phyloP scores from a whole-genome alignment of 2,329 filamentous ascomycete species.

The Ciborinia camelliae region DNA sequence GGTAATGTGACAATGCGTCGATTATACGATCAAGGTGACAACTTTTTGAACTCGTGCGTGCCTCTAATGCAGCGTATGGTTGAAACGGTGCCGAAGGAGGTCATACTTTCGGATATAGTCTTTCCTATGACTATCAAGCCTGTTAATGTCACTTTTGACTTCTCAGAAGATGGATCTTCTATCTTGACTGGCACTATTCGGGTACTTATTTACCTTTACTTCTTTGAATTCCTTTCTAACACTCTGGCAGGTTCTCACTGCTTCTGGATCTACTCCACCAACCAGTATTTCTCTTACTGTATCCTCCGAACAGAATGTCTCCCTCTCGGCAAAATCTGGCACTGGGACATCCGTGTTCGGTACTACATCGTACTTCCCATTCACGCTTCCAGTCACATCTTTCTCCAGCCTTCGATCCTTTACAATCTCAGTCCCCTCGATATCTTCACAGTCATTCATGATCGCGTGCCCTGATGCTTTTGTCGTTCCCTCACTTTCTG shows the following conservation, averaged over 20 bases:
- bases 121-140: constrained; percentile 57
- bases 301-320: constrained; percentile 3
- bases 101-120: constrained; percentile 50
- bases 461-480: constrained; percentile 20
- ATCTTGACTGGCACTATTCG: constrained; percentile 27
- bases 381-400: constrained; percentile 19
- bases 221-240: not conserved
- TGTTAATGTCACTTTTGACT: constrained; percentile 40
- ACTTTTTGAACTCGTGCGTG: constrained; percentile 48
- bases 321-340: constrained; percentile 20
- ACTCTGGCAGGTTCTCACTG: constrained; percentile 19
- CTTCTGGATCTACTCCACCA: constrained; percentile 3
- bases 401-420: constrained; percentile 22
- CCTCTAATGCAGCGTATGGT: constrained; percentile 56
- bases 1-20: constrained; percentile 51
- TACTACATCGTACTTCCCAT: constrained; percentile 26
- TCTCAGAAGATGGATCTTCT: constrained; percentile 22
- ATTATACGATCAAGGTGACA: constrained; percentile 43
- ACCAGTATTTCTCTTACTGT: constrained; percentile 9
- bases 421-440: constrained; percentile 9
- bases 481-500: constrained; percentile 23
- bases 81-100: constrained; percentile 51
- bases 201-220: constrained; percentile 20
- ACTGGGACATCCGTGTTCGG: constrained; percentile 25
- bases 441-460: constrained; percentile 18